These are phyloP conservation scores for Lactuca sativa DNA, from an alignment of 129 eudicot genomes.

Conservation along the genomic window DNA sequence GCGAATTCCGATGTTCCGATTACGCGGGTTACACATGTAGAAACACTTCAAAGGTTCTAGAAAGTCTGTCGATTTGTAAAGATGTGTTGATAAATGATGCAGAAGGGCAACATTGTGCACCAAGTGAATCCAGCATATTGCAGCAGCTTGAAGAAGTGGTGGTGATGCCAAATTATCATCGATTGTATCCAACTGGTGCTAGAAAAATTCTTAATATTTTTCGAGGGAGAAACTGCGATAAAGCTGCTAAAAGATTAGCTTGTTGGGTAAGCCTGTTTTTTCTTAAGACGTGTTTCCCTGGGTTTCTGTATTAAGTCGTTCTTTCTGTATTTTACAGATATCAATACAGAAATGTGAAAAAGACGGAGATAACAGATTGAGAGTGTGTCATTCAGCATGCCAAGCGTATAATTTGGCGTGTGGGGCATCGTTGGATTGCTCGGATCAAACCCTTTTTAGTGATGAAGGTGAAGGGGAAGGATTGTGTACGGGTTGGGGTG, in stretches of 20 bases:
- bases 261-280: slow-evolving; percentile 73
- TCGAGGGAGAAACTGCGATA: slow-evolving; percentile 79
- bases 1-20: slow-evolving; percentile 96
- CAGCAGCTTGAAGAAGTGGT: slow-evolving; percentile 97
- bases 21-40: slow-evolving; percentile 96
- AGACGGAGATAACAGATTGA: slow-evolving; percentile 85
- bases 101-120: slow-evolving; percentile 91
- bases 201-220: slow-evolving; percentile 69
- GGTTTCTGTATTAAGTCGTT: background rate
- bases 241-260: slow-evolving; percentile 91
- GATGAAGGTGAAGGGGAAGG: slow-evolving; percentile 54
- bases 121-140: slow-evolving; percentile 77
- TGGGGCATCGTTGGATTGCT: slow-evolving; percentile 94
- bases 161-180: slow-evolving; percentile 92
- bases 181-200: slow-evolving; percentile 86
- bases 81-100: slow-evolving; percentile 61
- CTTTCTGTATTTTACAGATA: slow-evolving; percentile 47
- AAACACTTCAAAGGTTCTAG: slow-evolving; percentile 75
- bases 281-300: background rate
- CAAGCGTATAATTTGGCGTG: slow-evolving; percentile 89
- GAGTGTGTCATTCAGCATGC: slow-evolving; percentile 96
- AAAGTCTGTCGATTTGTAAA: slow-evolving; percentile 80
- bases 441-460: slow-evolving; percentile 93
- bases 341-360: slow-evolving; percentile 91
- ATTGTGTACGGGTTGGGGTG: slow-evolving; percentile 87